A percentile compares a stretch with the other conserved stretches of the same genome.
phyloP scores from a whole-genome alignment of 208 protist genomes.

The Entamoeba moshkovskii region DNA sequence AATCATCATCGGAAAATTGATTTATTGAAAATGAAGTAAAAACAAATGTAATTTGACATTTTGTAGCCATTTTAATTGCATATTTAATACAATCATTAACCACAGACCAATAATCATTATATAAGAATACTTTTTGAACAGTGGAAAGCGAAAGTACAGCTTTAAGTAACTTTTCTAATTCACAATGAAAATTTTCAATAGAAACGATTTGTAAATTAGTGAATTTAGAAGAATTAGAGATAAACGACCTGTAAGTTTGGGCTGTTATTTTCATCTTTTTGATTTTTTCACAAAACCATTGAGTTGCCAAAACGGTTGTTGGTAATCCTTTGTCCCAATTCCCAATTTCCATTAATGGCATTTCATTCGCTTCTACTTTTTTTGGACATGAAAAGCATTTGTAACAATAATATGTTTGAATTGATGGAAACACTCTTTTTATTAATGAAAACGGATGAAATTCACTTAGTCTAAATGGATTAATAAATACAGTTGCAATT shows the following conservation, averaged over 20 bases:
- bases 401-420: background rate
- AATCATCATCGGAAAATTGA: no score
- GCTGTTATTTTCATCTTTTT: background rate
- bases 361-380: background rate
- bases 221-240: background rate
- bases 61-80: no score
- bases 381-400: background rate
- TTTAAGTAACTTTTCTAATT: no score
- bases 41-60: no score
- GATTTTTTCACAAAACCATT: background rate
- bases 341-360: background rate
- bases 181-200: background rate
- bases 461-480: background rate
- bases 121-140: no score
- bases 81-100: no score
- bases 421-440: background rate
- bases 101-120: no score
- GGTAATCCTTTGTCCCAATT: background rate
- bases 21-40: no score
- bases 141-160: no score
- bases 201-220: background rate
- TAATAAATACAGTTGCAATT: background rate
- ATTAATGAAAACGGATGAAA: background rate
- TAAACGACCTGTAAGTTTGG: background rate
- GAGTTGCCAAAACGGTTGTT: background rate